Base-by-base conservation (phyloP, 305 asterid species). In the Solanum hybrid region DNA sequence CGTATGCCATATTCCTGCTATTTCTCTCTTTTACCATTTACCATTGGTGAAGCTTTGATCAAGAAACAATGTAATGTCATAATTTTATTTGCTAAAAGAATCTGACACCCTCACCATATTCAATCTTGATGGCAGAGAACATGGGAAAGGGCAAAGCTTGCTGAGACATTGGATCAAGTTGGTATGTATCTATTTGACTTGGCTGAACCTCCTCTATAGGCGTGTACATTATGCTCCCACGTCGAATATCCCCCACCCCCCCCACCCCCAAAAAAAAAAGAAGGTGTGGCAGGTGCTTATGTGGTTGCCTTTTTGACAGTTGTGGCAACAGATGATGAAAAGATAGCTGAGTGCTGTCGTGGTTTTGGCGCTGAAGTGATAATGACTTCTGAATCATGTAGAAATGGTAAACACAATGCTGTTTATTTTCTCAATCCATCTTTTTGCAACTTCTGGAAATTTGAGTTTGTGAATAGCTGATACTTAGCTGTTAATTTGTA, bases 281-380 rank as follows among this genome's bases (percentile, higher is more conserved):
- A 38, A 27, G 7, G 36, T 3, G 36, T 69, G 17, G 1, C 75
- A 20, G 17, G 11, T 0, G 29, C 42, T 82, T 27, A 84, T 34
- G 51, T 87, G 24, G 87, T 90, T 88, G 34, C 10, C 75, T 27
- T 12, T 76, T 73, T 73, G 93, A 79, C 90, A 97, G 99, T 96
- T 92, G 98, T 97, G 89, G 99, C 99, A 20, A 97, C 98, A 3
- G 99, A 97, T 91, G 98, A 97, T 91, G 96, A 96, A 80, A 95
- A 91, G 88, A 97, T 97, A 91, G 99, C 99, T 79, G 97, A 96
- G 85, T 97, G 98, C 89, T 97, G 98, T 92, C 92, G 94, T 90
- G 96, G 96, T 85, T 97, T 97, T 85, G 99, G 99, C 66, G 99
- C 99, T 77, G 98, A 96, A 90, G 99, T 97, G 87, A 94, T 97